Conservation (phyloP, 768 basidiomycete genomes). For the Tulasnella sp. region DNA sequence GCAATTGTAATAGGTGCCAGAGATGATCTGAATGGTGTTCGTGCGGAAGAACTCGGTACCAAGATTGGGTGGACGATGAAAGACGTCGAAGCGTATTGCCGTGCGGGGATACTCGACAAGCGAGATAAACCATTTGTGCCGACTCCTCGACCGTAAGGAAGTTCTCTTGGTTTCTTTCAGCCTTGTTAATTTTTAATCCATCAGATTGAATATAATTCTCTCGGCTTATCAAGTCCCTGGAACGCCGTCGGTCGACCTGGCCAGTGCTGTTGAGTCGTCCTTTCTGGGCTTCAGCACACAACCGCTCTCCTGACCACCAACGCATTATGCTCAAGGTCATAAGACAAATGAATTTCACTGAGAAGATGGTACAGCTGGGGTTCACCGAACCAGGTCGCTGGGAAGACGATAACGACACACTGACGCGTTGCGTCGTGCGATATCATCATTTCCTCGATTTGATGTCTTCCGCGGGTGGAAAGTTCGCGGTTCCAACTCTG, state of each 20-base stretch:
- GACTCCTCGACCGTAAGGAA: background rate
- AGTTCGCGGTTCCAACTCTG: slow-evolving; percentile 31
- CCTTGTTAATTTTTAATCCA: background rate
- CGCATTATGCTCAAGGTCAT: slow-evolving; percentile 1
- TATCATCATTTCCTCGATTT: slow-evolving; percentile 33
- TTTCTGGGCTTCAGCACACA: background rate
- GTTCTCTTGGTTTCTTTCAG: background rate
- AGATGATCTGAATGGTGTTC: background rate
- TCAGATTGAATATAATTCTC: slow-evolving; percentile 15
- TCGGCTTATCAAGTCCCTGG: background rate
- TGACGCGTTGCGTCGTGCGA: slow-evolving; percentile 29
- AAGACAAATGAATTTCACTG: slow-evolving; percentile 30
- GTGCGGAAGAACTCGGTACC: background rate
- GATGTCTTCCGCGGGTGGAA: slow-evolving; percentile 12
- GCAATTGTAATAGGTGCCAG: background rate
- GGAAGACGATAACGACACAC: slow-evolving; percentile 1
- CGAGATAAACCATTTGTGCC: background rate
- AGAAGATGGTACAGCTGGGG: slow-evolving; percentile 30
- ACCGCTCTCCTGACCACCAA: background rate
- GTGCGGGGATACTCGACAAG: background rate
- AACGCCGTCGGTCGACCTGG: slow-evolving; percentile 23
- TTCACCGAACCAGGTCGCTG: slow-evolving; percentile 27
- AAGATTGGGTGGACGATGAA: slow-evolving; percentile 11
- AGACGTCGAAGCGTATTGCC: background rate
- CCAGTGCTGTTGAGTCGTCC: slow-evolving; percentile 22